Conservation (phyloP, 148 eudicot genomes). For the Heliamphora exappendiculata region DNA sequence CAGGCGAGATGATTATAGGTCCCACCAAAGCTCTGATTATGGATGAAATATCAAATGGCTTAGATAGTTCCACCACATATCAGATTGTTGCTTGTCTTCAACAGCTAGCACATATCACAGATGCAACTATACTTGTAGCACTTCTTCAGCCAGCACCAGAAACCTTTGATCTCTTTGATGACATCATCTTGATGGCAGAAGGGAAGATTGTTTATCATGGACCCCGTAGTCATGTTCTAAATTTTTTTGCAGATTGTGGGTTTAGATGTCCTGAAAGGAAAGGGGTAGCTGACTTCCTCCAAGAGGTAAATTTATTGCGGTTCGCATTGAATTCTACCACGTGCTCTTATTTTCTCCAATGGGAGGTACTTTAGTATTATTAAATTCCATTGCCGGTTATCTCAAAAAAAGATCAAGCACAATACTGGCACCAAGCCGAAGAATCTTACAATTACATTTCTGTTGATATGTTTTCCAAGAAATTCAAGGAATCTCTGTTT, state of each 20-base stretch:
- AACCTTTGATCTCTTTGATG: slow-evolving; percentile 72
- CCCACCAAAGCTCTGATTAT: slow-evolving; percentile 64
- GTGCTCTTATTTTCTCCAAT: background rate
- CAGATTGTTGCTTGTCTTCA: slow-evolving; percentile 64
- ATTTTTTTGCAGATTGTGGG: slow-evolving; percentile 59
- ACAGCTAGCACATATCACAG: slow-evolving; percentile 63
- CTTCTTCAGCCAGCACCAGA: slow-evolving; percentile 93
- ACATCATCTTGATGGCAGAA: slow-evolving; percentile 71
- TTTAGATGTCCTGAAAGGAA: slow-evolving; percentile 79
- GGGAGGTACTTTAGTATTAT: background rate
- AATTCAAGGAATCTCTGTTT: slow-evolving; percentile 38
- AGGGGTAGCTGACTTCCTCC: slow-evolving; percentile 82
- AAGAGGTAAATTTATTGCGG: slow-evolving; percentile 45
- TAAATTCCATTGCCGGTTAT: slow-evolving; percentile 37
- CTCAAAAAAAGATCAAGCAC: slow-evolving; percentile 74
- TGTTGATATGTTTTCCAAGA: slow-evolving; percentile 38
- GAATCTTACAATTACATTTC: slow-evolving; percentile 39
- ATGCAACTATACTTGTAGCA: slow-evolving; percentile 57
- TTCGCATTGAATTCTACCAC: background rate
- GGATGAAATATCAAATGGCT: slow-evolving; percentile 94
- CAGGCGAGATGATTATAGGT: slow-evolving; percentile 90
- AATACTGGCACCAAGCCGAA: slow-evolving; percentile 44
- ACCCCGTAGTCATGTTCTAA: slow-evolving; percentile 34
- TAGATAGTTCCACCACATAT: slow-evolving; percentile 84
- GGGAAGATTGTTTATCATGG: slow-evolving; percentile 82